Conservation (phyloP, 192 early-diverging fungal species). For the Blastocladiella britannica region DNA sequence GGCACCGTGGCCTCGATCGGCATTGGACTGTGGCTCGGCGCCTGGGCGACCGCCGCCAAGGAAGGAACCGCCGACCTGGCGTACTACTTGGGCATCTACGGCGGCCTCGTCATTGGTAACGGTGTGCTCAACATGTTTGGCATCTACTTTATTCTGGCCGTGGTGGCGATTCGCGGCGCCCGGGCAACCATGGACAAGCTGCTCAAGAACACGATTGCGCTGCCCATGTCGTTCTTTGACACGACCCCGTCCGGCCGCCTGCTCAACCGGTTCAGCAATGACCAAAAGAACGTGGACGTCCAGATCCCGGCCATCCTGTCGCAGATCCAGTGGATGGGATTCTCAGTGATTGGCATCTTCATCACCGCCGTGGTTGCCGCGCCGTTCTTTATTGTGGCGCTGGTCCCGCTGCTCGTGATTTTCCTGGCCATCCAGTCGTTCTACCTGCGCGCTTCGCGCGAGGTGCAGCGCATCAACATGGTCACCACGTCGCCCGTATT, state of each 20-base stretch:
- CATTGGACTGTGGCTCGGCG: conserved; percentile 20
- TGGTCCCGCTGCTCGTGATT: conserved; percentile 28
- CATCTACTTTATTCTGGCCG: conserved; percentile 18
- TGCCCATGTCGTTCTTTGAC: conserved; percentile 74
- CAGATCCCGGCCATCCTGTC: conserved; percentile 11
- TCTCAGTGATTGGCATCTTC: conserved; percentile 35
- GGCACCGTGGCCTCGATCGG: not conserved
- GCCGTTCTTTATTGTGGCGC: conserved; percentile 32
- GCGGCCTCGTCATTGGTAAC: conserved; percentile 25
- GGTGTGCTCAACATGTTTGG: conserved; percentile 16
- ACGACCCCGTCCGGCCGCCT: conserved; percentile 61
- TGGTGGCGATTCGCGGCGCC: conserved; percentile 31
- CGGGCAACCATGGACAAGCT: conserved; percentile 28
- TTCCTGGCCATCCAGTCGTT: conserved; percentile 41
- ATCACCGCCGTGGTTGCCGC: conserved; percentile 27
- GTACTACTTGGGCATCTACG: conserved; percentile 42
- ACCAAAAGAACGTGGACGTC: conserved; percentile 66
- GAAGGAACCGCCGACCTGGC: conserved; percentile 15
- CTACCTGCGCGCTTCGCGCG: conserved; percentile 61
- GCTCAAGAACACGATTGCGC: conserved; percentile 30
- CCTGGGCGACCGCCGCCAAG: conserved; percentile 18
- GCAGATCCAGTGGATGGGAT: conserved; percentile 2
- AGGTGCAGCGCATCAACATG: conserved; percentile 74
- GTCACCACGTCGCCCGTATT: conserved; percentile 52
- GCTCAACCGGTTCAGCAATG: conserved; percentile 71